phyloP scores from a whole-genome alignment of 108 stramenopile species.

The Hondaea fermentalgiana region DNA sequence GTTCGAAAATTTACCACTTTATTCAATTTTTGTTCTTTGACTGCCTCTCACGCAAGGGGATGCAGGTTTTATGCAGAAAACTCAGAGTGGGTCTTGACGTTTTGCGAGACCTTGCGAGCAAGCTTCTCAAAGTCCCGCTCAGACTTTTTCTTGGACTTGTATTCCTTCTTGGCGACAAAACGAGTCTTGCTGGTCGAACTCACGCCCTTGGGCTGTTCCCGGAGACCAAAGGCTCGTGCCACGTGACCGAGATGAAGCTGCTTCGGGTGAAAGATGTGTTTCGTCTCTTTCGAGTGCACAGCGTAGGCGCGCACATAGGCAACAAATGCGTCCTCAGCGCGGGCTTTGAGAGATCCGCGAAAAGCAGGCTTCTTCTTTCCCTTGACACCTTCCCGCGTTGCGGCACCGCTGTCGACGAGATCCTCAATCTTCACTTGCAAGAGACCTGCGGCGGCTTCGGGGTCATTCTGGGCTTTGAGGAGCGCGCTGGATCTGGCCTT shows the following conservation, averaged over 20 bases:
- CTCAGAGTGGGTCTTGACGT: neutral
- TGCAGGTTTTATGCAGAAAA: neutral
- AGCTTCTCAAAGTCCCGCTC: neutral
- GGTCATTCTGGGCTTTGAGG: slow-evolving; percentile 36
- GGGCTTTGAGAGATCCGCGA: neutral
- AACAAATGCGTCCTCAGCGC: slow-evolving; percentile 15
- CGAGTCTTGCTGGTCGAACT: neutral
- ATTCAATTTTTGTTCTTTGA: too few species aligned
- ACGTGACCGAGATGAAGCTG: slow-evolving; percentile 36
- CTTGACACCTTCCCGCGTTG: neutral
- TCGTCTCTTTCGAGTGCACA: neutral
- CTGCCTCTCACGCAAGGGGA: too few species aligned
- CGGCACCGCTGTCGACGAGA: neutral
- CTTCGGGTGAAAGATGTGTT: slow-evolving; percentile 21
- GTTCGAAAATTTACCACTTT: too few species aligned
- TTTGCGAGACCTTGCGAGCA: neutral
- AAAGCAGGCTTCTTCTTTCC: neutral
- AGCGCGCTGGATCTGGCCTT: neutral
- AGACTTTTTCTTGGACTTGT: neutral
- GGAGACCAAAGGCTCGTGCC: slow-evolving; percentile 26
- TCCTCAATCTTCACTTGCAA: slow-evolving; percentile 3
- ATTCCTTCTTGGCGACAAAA: neutral
- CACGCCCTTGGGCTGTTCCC: neutral
- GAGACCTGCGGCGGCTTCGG: slow-evolving; percentile 46
- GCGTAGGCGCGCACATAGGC: slow-evolving; percentile 34